Base-by-base conservation (phyloP, 805 yeast species). In the Sugiyamaella lignohabitans region DNA sequence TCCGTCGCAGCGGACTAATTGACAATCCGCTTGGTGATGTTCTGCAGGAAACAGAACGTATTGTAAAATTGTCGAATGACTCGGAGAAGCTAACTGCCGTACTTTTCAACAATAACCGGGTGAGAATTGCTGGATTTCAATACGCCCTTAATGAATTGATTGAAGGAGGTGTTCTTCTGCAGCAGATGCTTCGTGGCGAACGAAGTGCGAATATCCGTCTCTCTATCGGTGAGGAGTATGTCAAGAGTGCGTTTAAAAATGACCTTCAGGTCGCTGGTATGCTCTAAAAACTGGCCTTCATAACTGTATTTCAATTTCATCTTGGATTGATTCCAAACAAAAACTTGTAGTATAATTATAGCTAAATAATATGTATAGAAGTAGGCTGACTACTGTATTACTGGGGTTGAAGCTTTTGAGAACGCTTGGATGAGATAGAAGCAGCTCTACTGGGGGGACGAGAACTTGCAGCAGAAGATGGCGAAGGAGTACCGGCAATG, bases 11-110 rank as follows among this genome's bases (percentile, higher is more conserved):
- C 0, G 89, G 91, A 0, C 55, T 75, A 16, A 83, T 82, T 1
- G 96, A 87, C 53, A 79, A 79, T 48, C 61, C 80, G 0, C 59
- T 88, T 37, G 91, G 91, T 20, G 93, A 85, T 52, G 71, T 89
- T 1, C 71, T 86, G 21, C 95, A 87, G 59, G 96, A 88, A 59
- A 71, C 84, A 60, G 76, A 74, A 47, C 75, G 75, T 38, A 62
- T 80, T 3, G 68, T 75, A 14, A 67, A 75, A 50, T 40, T 53
- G 23, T 53, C 64, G 1, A 54, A 53, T 24, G 43, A 50, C 34
- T 68, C 62, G 2, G 64, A 67, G n/a, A 58, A 63, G 19, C 57
- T 65, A 8, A 59, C 63, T 16, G 49, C 63, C 23, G 66, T 65
- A 21, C 60, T 69, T 27, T 55, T 66, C 14, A 66, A 66, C 35